These are phyloP conservation scores for Botrytis tulipae DNA, from an alignment of 2,329 filamentous ascomycete species.

Conservation along the genomic window DNA sequence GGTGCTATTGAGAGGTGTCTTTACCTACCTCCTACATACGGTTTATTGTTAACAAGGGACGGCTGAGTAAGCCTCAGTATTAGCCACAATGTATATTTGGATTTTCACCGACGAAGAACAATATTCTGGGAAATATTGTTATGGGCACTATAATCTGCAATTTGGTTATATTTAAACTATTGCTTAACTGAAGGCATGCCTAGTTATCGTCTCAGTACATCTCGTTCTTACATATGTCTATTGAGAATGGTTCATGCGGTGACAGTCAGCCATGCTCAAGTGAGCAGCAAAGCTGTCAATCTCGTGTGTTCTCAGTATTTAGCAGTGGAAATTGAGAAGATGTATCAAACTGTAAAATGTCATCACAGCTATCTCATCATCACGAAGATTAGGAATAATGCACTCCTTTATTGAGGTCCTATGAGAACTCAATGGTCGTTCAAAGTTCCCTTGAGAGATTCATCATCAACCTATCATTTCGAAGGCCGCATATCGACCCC, in stretches of 20 bases:
- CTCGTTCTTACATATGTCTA: background rate
- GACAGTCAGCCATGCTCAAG: background rate
- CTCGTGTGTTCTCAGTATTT: background rate
- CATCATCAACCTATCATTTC: background rate
- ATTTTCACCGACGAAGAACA: background rate
- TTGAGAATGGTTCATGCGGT: background rate
- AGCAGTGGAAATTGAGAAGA: background rate
- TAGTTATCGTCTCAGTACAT: background rate
- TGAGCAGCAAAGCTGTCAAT: background rate
- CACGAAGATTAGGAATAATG: background rate
- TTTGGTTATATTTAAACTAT: background rate
- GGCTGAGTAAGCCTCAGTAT: background rate
- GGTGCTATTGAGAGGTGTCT: slow-evolving; percentile 3
- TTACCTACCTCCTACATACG: background rate
- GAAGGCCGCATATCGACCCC: background rate
- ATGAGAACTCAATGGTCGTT: background rate
- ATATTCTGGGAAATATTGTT: background rate
- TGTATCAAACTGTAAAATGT: background rate
- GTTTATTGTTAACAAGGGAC: background rate
- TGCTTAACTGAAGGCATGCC: background rate
- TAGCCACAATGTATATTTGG: background rate
- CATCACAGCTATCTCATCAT: background rate
- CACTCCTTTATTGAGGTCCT: background rate
- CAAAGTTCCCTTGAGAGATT: background rate
- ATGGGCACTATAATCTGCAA: no score